A percentile compares a stretch with the other conserved stretches of the same genome.
phyloP scores from a whole-genome alignment of 164 flowering plant species.

The Aristolochia californica region DNA sequence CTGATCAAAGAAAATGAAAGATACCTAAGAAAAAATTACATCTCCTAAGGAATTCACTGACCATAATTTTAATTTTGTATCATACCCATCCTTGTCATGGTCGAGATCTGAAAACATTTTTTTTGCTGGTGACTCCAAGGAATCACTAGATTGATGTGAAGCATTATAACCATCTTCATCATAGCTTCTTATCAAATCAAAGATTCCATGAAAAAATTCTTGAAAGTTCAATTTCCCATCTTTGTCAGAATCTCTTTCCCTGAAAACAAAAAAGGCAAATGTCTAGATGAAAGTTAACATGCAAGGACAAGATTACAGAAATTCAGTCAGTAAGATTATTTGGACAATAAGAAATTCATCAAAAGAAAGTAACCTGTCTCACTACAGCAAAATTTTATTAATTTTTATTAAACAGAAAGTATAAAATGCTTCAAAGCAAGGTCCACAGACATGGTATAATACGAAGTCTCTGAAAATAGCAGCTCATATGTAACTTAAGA shows the following conservation, averaged over 20 bases:
- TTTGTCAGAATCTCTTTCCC: constrained; percentile 89
- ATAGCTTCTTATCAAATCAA: constrained; percentile 80
- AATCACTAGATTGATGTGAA: constrained; percentile 38
- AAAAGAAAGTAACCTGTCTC: too few relatives aligned
- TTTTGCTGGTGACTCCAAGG: constrained; percentile 62
- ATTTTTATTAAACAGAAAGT: too few relatives aligned
- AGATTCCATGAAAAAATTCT: constrained; percentile 94
- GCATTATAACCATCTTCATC: constrained; percentile 57
- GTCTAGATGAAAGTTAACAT: not conserved
- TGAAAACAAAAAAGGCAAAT: constrained; percentile 17
- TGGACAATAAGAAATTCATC: too few relatives aligned
- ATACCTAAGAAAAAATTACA: not conserved
- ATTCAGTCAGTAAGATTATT: too few relatives aligned
- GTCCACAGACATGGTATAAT: too few relatives aligned
- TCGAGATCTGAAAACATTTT: constrained; percentile 68
- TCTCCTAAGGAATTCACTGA: not conserved
- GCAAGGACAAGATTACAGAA: too few relatives aligned
- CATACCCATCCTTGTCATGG: constrained; percentile 81
- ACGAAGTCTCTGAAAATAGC: too few relatives aligned
- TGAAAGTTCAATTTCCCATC: constrained; percentile 85
- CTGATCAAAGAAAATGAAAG: constrained; percentile 21
- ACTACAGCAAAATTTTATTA: too few relatives aligned
- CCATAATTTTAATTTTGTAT: not conserved
- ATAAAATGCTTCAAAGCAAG: too few relatives aligned
- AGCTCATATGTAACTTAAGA: too few relatives aligned